Percentiles rank a stretch among this genome's conserved stretches.
phyloP scores from a whole-genome alignment of 768 basidiomycete species.

The Phanerochaete sordida region DNA sequence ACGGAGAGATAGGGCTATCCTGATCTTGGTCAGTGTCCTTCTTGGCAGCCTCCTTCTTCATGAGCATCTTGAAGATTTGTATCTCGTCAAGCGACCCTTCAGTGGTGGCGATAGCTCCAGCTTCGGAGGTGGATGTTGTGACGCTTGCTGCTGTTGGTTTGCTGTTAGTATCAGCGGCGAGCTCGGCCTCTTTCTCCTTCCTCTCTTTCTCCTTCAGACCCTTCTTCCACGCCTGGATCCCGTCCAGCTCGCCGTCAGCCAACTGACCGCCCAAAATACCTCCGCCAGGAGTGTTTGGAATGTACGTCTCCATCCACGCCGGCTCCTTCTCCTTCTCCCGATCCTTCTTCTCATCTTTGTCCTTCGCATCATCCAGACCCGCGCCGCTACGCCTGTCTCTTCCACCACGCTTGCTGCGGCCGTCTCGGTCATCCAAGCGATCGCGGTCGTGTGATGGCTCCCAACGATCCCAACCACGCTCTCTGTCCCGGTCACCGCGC shows the following conservation, averaged over 20 bases:
- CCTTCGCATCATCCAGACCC: constrained; percentile 46
- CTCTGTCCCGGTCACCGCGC: constrained; percentile 32
- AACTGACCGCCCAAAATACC: constrained; percentile 65
- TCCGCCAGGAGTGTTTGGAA: constrained; percentile 52
- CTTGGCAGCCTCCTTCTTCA: constrained; percentile 71
- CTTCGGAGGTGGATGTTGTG: constrained; percentile 6
- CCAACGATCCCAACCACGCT: constrained; percentile 33
- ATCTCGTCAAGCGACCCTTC: constrained; percentile 66
- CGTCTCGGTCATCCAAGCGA: constrained; percentile 64
- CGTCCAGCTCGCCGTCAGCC: constrained; percentile 67
- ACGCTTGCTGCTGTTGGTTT: constrained; percentile 2
- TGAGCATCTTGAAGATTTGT: constrained; percentile 77
- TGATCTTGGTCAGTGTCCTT: constrained; percentile 27
- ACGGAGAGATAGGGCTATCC: not conserved
- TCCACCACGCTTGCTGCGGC: constrained; percentile 55
- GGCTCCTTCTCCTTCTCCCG: constrained; percentile 77
- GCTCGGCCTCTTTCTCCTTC: constrained; percentile 41
- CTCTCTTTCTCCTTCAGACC: constrained; percentile 73
- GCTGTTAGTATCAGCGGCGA: constrained; percentile 12
- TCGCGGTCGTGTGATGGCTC: constrained; percentile 43
- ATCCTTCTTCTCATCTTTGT: constrained; percentile 44
- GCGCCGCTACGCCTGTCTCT: constrained; percentile 59
- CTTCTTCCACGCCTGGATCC: constrained; percentile 87
- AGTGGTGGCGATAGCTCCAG: not conserved
- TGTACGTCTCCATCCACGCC: constrained; percentile 90